phyloP scores from a whole-genome alignment of 1,139 yeast genomes.

The Candida gigantensis region DNA sequence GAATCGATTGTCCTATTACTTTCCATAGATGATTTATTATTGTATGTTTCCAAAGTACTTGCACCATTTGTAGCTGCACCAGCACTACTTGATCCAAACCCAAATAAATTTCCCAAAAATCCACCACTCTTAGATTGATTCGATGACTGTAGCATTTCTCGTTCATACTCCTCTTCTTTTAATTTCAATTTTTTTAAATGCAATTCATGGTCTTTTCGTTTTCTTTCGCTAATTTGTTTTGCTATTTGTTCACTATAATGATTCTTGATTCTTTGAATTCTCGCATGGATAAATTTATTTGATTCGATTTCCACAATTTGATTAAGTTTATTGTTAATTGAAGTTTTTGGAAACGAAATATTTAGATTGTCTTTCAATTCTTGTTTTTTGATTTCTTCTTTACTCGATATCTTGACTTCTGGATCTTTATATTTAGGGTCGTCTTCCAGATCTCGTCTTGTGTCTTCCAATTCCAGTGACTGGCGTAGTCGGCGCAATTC shows the following conservation, averaged over 20 bases:
- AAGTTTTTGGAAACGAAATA: slow-evolving; percentile 19
- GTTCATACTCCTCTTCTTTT: slow-evolving; percentile 46
- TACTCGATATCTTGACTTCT: slow-evolving; percentile 3
- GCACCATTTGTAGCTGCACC: slow-evolving; percentile 3
- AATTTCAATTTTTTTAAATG: slow-evolving; percentile 36
- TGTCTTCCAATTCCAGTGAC: slow-evolving; percentile 8
- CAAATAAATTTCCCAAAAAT: slow-evolving; percentile 14
- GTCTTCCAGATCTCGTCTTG: slow-evolving; percentile 7
- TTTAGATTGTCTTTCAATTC: slow-evolving; percentile 9
- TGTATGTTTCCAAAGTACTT: slow-evolving; percentile 1
- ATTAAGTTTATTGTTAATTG: slow-evolving; percentile 28
- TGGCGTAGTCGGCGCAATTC: slow-evolving; percentile 20
- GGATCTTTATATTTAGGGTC: slow-evolving; percentile 1
- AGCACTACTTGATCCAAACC: slow-evolving; percentile 6
- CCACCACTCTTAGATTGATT: slow-evolving; percentile 7
- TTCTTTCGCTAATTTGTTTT: slow-evolving; percentile 42
- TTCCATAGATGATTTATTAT: slow-evolving; percentile 9
- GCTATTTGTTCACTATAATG: slow-evolving; percentile 43
- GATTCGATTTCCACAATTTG: slow-evolving; percentile 38
- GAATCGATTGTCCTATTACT: slow-evolving; percentile 10
- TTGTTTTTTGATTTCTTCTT: slow-evolving; percentile 9
- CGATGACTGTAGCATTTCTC: slow-evolving; percentile 7
- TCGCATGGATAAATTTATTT: slow-evolving; percentile 37
- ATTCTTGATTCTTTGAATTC: slow-evolving; percentile 40
- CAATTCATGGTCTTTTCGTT: slow-evolving; percentile 41